Conservation (phyloP, 352 stramenopile genomes). For the Phytophthora hybrid region DNA sequence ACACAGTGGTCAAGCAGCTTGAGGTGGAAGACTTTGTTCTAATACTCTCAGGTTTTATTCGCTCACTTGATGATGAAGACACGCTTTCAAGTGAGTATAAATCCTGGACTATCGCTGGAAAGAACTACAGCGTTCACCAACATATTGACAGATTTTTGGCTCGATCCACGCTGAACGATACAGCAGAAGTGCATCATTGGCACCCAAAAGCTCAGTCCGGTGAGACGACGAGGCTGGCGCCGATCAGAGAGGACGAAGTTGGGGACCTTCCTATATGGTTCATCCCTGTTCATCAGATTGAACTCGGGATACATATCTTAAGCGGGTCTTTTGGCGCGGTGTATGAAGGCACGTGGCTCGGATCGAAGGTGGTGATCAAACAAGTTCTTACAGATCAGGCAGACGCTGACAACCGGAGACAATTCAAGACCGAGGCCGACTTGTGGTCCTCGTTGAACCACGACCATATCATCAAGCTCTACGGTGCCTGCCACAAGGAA, state of each 20-base stretch:
- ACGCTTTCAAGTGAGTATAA: not conserved
- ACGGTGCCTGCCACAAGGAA: slow-evolving; percentile 6
- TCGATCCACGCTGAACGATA: not conserved
- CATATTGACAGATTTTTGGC: not conserved
- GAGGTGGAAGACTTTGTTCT: not conserved
- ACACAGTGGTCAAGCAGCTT: not conserved
- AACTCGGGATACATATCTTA: not conserved
- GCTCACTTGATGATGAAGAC: not conserved
- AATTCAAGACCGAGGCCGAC: not conserved
- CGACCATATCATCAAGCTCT: slow-evolving; percentile 9
- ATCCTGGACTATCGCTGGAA: not conserved
- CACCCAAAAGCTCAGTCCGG: not conserved
- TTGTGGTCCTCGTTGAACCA: slow-evolving; percentile 17
- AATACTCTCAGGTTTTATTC: not conserved
- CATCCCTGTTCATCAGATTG: not conserved
- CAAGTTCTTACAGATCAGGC: not conserved
- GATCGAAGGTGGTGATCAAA: no score
- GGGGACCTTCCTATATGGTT: not conserved
- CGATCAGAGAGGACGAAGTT: not conserved
- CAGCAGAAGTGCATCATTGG: not conserved
- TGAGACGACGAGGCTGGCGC: not conserved
- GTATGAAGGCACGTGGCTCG: no score
- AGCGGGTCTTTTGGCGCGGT: not conserved
- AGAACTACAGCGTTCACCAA: not conserved
- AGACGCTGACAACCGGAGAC: not conserved